phyloP scores from a whole-genome alignment of 305 asterid species.

The Withania somnifera region DNA sequence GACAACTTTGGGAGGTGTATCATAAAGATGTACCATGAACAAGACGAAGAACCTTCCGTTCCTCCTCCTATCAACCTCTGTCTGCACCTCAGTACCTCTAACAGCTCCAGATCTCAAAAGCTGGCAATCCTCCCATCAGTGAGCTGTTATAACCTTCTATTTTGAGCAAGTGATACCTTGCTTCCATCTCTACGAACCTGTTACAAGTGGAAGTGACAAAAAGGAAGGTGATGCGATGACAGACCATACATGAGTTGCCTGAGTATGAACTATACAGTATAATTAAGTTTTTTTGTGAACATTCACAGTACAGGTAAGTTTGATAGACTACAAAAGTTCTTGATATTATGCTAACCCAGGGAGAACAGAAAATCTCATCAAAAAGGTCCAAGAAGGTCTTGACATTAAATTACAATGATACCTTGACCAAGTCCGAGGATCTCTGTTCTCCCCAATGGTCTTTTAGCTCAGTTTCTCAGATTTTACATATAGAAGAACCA shows the following conservation, averaged over 20 bases:
- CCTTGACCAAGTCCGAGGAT: not conserved
- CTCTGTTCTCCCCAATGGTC: not conserved
- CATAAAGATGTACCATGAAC: constrained; percentile 64
- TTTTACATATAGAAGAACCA: not conserved
- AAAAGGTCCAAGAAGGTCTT: not conserved
- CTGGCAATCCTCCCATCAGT: constrained; percentile 98
- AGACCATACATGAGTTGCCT: not conserved
- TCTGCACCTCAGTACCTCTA: constrained; percentile 87
- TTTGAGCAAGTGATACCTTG: constrained; percentile 91
- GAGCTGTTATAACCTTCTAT: constrained; percentile 81
- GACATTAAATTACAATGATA: not conserved
- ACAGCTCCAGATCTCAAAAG: constrained; percentile 98
- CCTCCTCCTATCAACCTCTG: constrained; percentile 95
- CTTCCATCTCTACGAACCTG: constrained; percentile 92
- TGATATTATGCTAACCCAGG: not conserved
- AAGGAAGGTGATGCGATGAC: not conserved
- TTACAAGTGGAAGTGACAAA: not conserved
- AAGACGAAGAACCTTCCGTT: constrained; percentile 82
- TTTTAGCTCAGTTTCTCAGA: not conserved
- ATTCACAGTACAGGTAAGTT: not conserved
- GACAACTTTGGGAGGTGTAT: not conserved
- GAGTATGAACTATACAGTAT: not conserved
- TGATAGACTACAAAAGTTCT: not conserved
- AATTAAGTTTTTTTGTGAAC: too few species aligned
- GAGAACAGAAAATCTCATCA: not conserved